phyloP scores from a whole-genome alignment of 2,329 filamentous ascomycete species.

The Pseudogymnoascus sp. region DNA sequence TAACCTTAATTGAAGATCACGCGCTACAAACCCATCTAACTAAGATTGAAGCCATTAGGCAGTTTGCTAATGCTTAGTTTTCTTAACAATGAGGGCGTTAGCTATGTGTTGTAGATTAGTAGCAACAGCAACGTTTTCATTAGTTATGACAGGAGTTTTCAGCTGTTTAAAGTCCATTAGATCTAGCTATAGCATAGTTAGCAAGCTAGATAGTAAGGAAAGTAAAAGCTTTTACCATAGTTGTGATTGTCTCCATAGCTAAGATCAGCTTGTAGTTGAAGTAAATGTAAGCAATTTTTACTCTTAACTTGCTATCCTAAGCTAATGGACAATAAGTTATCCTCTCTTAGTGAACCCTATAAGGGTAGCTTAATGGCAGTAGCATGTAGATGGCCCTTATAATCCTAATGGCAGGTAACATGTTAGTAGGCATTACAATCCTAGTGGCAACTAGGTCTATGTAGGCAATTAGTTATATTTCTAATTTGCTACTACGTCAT shows the following conservation, averaged over 20 bases:
- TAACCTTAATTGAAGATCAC: background rate
- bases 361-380: background rate
- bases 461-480: background rate
- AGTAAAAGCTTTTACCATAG: background rate
- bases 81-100: background rate
- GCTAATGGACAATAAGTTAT: background rate
- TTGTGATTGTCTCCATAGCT: background rate
- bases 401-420: background rate
- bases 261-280: background rate
- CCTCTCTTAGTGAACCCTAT: background rate
- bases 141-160: background rate
- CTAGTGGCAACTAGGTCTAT: background rate
- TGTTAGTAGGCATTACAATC: background rate
- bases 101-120: background rate
- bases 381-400: background rate
- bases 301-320: background rate
- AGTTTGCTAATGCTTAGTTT: background rate
- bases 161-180: background rate
- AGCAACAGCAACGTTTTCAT: background rate
- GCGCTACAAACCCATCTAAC: background rate
- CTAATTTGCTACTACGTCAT: background rate
- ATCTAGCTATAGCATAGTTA: background rate
- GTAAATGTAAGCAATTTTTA: background rate
- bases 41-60: background rate
- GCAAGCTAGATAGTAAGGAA: background rate